phyloP scores from a whole-genome alignment of 331 rosid species.

The Pyrus hybrid region DNA sequence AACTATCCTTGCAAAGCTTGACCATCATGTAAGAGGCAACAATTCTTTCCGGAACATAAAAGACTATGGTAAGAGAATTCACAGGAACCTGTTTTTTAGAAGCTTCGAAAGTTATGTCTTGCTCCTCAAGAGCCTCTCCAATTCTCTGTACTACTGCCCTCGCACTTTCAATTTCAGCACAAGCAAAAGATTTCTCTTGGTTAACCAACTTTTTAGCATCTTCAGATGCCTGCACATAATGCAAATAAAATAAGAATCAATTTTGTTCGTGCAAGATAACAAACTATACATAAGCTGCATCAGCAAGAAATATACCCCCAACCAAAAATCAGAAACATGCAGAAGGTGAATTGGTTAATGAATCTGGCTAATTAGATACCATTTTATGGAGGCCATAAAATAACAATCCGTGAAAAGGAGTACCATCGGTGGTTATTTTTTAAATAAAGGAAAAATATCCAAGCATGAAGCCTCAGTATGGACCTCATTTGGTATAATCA shows the following conservation, averaged over 20 bases:
- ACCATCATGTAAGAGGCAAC: not conserved
- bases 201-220: slow-evolving; percentile 94
- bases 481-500: not conserved
- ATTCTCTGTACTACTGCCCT: slow-evolving; percentile 83
- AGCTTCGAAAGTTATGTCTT: slow-evolving; percentile 47
- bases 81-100: slow-evolving; percentile 58
- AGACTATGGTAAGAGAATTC: not conserved
- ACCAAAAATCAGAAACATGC: not conserved
- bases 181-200: slow-evolving; percentile 95
- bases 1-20: not conserved
- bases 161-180: slow-evolving; percentile 97
- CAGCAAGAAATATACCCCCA: not conserved
- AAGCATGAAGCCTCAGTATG: no score
- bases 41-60: not conserved
- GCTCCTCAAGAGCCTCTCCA: slow-evolving; percentile 92
- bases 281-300: not conserved
- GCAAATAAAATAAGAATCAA: not conserved
- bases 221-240: slow-evolving; percentile 71
- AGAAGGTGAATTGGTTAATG: not conserved
- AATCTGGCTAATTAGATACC: not conserved
- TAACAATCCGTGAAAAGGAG: not conserved
- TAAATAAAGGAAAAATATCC: no score
- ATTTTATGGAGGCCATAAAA: not conserved
- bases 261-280: not conserved
- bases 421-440: not conserved